Evolutionary conservation across 805 yeast genomes (phyloP).

Genomic region (Priceomyces fermenticarens): DNA sequence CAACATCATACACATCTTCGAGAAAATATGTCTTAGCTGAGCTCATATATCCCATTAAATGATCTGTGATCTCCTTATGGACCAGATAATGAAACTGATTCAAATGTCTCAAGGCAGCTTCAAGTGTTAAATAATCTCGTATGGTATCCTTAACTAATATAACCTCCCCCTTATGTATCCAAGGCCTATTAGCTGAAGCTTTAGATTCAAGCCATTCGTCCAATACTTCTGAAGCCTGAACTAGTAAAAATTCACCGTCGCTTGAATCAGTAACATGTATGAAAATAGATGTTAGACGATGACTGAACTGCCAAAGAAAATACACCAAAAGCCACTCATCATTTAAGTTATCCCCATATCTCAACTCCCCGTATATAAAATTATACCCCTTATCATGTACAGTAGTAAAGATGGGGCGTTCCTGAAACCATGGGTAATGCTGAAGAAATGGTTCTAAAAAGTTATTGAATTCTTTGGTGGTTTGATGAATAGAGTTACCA

Average conservation of each 20-base stretch:
- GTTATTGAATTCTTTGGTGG: neutral
- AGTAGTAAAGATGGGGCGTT: slow-evolving; percentile 4
- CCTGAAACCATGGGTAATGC: slow-evolving; percentile 19
- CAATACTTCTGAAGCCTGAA: slow-evolving; percentile 45
- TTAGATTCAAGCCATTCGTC: slow-evolving; percentile 49
- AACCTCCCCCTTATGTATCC: slow-evolving; percentile 46
- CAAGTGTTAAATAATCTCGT: slow-evolving; percentile 6
- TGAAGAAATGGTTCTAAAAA: slow-evolving; percentile 17
- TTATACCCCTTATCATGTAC: slow-evolving; percentile 9
- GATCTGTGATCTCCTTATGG: neutral
- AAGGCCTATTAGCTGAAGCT: slow-evolving; percentile 47
- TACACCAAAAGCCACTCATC: slow-evolving; percentile 47
- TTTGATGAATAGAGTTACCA: no score
- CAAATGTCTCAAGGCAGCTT: slow-evolving; percentile 9
- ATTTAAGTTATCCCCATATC: slow-evolving; percentile 38
- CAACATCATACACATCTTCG: slow-evolving; percentile 7
- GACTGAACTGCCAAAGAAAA: slow-evolving; percentile 37
- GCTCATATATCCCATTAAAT: slow-evolving; percentile 2
- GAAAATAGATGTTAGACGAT: slow-evolving; percentile 29
- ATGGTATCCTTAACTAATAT: slow-evolving; percentile 13
- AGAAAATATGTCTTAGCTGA: slow-evolving; percentile 4
- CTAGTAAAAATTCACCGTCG: slow-evolving; percentile 55
- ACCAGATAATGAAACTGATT: slow-evolving; percentile 6
- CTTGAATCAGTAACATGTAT: slow-evolving; percentile 45
- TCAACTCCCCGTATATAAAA: slow-evolving; percentile 39